phyloP scores from a whole-genome alignment of 1,284 basidiomycete species.

The Tilletia horrida region DNA sequence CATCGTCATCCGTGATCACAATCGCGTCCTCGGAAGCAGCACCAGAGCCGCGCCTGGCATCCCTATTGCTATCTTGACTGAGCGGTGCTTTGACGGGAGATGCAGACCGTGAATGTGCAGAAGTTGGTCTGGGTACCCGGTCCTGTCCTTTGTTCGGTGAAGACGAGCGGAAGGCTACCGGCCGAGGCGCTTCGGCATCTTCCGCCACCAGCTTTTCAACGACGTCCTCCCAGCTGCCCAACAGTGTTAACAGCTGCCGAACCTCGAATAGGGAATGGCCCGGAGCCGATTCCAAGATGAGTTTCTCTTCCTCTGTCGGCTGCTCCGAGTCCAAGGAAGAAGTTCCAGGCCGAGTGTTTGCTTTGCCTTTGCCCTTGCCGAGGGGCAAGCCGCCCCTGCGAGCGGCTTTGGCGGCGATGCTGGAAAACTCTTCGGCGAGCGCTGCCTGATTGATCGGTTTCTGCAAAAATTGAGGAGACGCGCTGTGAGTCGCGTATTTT shows the following conservation, averaged over 20 bases:
- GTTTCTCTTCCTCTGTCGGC: conserved; percentile 20
- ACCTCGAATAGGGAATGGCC: conserved; percentile 19
- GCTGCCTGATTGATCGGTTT: conserved; percentile 12
- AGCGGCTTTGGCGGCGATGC: conserved; percentile 14
- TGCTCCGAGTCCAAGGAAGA: conserved; percentile 10
- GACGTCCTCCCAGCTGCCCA: conserved; percentile 23
- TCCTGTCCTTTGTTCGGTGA: too few relatives aligned
- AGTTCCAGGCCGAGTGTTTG: conserved; percentile 19
- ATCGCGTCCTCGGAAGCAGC: neutral
- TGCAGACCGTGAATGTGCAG: neutral
- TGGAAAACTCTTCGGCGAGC: conserved; percentile 17
- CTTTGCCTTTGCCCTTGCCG: conserved; percentile 16
- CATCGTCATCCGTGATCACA: conserved; percentile 11
- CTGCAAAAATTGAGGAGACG: neutral
- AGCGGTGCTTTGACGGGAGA: too few relatives aligned
- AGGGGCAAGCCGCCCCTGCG: neutral
- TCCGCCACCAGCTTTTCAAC: conserved; percentile 21
- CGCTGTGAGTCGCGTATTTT: neutral
- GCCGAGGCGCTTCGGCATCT: neutral
- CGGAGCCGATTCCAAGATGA: conserved; percentile 21
- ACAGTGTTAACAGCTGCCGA: conserved; percentile 18
- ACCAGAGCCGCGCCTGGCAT: neutral
- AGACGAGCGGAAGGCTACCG: neutral
- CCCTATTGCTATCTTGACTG: neutral
- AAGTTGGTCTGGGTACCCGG: neutral